These are phyloP conservation scores for Aspergillus awamori DNA, from an alignment of 2,329 filamentous ascomycete species.

Conservation along the genomic window DNA sequence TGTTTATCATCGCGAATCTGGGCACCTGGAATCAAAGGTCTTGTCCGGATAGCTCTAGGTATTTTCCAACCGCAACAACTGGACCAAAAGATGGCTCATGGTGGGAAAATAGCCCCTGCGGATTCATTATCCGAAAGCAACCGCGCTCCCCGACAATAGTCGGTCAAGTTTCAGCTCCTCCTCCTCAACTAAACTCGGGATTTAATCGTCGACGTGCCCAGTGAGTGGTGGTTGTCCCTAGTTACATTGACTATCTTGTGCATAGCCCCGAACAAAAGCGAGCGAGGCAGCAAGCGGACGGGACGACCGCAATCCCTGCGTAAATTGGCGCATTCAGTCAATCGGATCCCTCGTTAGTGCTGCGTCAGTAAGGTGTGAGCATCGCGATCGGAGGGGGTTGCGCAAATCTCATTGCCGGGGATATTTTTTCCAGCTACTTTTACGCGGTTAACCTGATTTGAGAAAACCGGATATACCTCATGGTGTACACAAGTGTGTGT, in stretches of 20 bases:
- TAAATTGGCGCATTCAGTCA: neutral
- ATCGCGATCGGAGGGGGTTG: neutral
- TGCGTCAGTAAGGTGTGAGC: neutral
- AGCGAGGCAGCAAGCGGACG: neutral
- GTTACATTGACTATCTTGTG: too few species aligned
- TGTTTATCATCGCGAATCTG: too few species aligned
- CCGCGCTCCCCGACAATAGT: neutral
- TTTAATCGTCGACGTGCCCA: too few species aligned
- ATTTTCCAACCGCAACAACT: too few species aligned
- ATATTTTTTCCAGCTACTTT: neutral
- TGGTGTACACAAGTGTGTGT: neutral
- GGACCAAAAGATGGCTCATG: neutral
- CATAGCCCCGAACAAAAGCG: slow-evolving; percentile 3
- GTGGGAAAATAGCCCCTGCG: neutral
- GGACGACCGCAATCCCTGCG: slow-evolving; percentile 1
- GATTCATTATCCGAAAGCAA: neutral
- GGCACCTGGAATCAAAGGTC: too few species aligned
- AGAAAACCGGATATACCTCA: neutral
- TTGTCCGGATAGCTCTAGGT: too few species aligned
- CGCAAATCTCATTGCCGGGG: neutral
- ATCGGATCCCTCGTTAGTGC: neutral
- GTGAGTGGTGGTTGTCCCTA: too few species aligned
- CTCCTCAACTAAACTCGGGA: too few species aligned
- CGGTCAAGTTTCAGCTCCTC: neutral
- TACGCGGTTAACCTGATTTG: neutral